Evolutionary conservation across 805 yeast genomes (phyloP).

Genomic region (Kodamaea laetipori): DNA sequence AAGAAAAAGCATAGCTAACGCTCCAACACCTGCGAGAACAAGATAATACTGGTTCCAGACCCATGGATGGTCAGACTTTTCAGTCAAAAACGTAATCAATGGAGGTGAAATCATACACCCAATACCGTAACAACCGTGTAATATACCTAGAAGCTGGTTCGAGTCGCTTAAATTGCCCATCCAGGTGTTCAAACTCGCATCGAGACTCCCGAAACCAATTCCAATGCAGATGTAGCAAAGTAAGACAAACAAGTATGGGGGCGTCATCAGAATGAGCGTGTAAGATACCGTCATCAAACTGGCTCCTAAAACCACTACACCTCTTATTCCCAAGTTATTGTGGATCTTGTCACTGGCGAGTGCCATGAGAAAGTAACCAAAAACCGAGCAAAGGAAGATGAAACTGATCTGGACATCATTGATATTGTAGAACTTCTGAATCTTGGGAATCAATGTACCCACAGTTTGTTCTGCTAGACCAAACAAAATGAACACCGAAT

Average conservation of each 20-base stretch:
- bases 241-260: constrained; percentile 46
- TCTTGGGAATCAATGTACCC: constrained; percentile 58
- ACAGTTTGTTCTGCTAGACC: constrained; percentile 64
- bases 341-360: constrained; percentile 47
- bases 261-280: constrained; percentile 37
- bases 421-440: constrained; percentile 49
- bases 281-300: constrained; percentile 40
- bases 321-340: constrained; percentile 48
- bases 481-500: constrained; percentile 43
- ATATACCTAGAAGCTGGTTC: constrained; percentile 51
- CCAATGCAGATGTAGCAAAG: constrained; percentile 48
- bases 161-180: constrained; percentile 48
- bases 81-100: constrained; percentile 43
- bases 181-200: constrained; percentile 58
- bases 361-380: constrained; percentile 60
- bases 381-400: constrained; percentile 52
- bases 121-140: constrained; percentile 56
- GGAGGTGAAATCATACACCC: constrained; percentile 57
- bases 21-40: constrained; percentile 33
- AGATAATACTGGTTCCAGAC: constrained; percentile 51
- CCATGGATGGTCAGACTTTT: constrained; percentile 40
- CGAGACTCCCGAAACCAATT: constrained; percentile 57
- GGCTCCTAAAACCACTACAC: constrained; percentile 42
- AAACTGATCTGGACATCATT: constrained; percentile 51
- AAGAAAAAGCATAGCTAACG: constrained; percentile 24